These are phyloP conservation scores for Dimocarpus longan DNA, from an alignment of 345 rosid species.

Conservation along the genomic window DNA sequence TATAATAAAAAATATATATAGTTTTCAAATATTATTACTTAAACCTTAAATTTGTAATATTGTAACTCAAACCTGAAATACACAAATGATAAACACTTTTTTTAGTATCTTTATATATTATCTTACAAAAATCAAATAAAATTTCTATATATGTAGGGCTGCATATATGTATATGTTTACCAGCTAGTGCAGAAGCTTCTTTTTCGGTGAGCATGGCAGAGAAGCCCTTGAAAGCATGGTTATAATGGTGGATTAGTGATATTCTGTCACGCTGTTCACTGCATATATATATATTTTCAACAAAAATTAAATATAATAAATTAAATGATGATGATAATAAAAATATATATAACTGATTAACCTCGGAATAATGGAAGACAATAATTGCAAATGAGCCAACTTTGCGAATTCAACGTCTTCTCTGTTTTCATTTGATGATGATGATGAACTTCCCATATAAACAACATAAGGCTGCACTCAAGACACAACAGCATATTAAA, in stretches of 20 bases:
- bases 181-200: conserved; percentile 65
- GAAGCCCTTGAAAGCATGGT: conserved; percentile 74
- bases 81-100: too few species aligned
- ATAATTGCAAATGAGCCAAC: conserved; percentile 44
- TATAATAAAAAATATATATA: too few species aligned
- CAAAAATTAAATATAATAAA: neutral
- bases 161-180: conserved; percentile 26
- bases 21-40: neutral
- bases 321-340: neutral
- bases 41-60: neutral
- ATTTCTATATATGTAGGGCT: too few species aligned
- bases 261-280: conserved; percentile 51
- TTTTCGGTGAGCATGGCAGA: conserved; percentile 70
- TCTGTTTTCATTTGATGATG: conserved; percentile 2
- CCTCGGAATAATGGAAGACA: conserved; percentile 58
- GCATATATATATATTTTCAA: neutral
- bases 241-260: conserved; percentile 51
- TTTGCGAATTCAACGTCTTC: conserved; percentile 31
- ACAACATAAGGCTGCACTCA: conserved; percentile 59
- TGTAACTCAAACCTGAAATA: too few species aligned
- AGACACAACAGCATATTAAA: too few species aligned
- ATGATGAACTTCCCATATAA: conserved; percentile 66
- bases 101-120: too few species aligned
- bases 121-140: too few species aligned
- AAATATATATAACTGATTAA: neutral